Conservation (phyloP, 306 rosid genomes). For the Morella rubra region DNA sequence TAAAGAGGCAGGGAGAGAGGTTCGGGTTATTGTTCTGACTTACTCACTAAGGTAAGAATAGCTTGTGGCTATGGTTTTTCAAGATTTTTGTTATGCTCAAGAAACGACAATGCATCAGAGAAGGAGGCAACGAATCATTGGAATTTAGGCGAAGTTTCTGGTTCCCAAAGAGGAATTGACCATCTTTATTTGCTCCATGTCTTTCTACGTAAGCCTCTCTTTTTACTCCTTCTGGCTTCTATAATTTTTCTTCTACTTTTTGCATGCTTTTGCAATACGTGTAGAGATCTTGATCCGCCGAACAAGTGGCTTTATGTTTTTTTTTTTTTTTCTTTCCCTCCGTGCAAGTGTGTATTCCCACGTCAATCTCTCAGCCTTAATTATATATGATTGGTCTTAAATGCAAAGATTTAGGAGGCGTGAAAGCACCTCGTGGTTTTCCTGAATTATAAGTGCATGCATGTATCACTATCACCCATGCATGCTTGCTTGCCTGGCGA, state of each 20-base stretch:
- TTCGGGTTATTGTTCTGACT: slow-evolving; percentile 46
- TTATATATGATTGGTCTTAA: background rate
- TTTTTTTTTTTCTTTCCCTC: background rate
- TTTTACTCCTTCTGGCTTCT: background rate
- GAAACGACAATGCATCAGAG: slow-evolving; percentile 43
- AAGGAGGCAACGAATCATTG: slow-evolving; percentile 67
- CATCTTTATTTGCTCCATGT: slow-evolving; percentile 17
- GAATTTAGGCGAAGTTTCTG: slow-evolving; percentile 43
- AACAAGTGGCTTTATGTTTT: no score
- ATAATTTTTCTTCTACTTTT: background rate
- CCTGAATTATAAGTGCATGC: no score
- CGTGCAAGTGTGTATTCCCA: background rate
- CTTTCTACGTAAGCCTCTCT: slow-evolving; percentile 36
- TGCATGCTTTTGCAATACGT: background rate
- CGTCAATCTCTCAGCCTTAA: background rate
- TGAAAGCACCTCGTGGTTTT: no score
- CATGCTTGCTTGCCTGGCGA: no score
- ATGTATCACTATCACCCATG: no score
- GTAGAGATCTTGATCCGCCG: background rate
- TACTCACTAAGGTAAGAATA: slow-evolving; percentile 57
- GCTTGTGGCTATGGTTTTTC: slow-evolving; percentile 63
- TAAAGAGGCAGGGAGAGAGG: background rate
- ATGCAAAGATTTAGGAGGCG: no score
- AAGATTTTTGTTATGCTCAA: slow-evolving; percentile 31
- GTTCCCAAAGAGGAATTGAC: slow-evolving; percentile 40